Percentiles rank a stretch among this genome's conserved stretches.
These are phyloP conservation scores for Phytopythium montanum DNA, from an alignment of 352 stramenopile genomes.

Conservation along the genomic window DNA sequence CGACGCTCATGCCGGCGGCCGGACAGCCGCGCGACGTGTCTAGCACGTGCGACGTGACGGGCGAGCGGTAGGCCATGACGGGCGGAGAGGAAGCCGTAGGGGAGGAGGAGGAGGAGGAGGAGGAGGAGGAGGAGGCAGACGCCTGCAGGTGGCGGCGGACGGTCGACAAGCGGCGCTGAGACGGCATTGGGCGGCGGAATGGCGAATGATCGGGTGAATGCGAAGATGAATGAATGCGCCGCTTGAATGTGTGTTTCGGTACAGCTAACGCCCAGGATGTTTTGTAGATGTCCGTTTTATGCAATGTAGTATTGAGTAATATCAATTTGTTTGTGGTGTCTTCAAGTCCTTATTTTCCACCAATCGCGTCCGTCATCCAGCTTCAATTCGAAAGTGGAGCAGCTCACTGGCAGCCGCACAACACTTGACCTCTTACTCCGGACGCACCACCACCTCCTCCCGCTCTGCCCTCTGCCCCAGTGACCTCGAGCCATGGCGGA, in stretches of 20 bases:
- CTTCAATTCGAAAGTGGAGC: neutral
- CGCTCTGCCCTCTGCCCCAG: neutral
- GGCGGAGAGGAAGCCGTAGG: neutral
- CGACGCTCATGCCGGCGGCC: conserved; percentile 61
- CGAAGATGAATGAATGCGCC: neutral
- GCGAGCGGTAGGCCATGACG: conserved; percentile 50
- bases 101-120: neutral
- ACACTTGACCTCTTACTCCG: no score
- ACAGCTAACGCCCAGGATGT: no score
- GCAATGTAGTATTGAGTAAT: no score
- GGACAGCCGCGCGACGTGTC: conserved; percentile 78
- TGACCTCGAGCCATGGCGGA: neutral
- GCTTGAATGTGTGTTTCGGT: no score
- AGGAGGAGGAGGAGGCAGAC: neutral
- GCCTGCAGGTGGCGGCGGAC: conserved; percentile 5
- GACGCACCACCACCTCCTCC: no score
- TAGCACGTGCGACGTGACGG: conserved; percentile 86
- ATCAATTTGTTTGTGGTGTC: no score
- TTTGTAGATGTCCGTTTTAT: no score
- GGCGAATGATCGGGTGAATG: neutral
- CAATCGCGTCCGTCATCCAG: no score
- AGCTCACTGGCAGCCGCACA: no score
- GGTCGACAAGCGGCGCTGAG: conserved; percentile 17
- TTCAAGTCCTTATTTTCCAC: no score
- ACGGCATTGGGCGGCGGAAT: neutral